These are phyloP conservation scores for Candida pseudoviswanathii DNA, from an alignment of 1,139 yeast species.

Conservation along the genomic window DNA sequence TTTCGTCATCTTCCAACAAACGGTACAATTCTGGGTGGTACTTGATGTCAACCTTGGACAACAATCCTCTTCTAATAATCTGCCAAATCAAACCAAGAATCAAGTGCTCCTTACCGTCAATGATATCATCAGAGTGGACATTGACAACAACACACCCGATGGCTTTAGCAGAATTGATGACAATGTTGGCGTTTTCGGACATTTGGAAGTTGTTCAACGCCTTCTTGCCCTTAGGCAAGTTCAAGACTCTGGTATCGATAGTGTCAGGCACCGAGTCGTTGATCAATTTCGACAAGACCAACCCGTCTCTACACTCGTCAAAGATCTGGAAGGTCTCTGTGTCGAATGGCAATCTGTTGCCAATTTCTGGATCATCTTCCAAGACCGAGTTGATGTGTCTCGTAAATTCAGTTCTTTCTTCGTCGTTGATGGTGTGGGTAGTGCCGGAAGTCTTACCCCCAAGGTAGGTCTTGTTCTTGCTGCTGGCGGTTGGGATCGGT, in stretches of 20 bases:
- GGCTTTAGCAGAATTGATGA: slow-evolving; percentile 96
- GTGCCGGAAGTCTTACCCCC: slow-evolving; percentile 84
- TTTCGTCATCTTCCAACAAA: slow-evolving; percentile 92
- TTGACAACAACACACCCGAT: slow-evolving; percentile 98
- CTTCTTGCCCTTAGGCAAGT: slow-evolving; percentile 75
- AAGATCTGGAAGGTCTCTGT: slow-evolving; percentile 93
- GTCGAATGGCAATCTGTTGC: slow-evolving; percentile 85
- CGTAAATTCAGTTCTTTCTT: slow-evolving; percentile 94
- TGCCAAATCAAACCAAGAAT: slow-evolving; percentile 98
- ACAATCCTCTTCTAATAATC: slow-evolving; percentile 91
- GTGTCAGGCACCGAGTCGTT: slow-evolving; percentile 98
- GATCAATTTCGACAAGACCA: slow-evolving; percentile 88
- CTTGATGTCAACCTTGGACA: slow-evolving; percentile 93
- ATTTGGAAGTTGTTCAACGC: slow-evolving; percentile 91
- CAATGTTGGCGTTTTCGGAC: slow-evolving; percentile 96
- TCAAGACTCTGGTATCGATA: slow-evolving; percentile 95
- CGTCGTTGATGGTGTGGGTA: slow-evolving; percentile 97
- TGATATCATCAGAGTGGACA: slow-evolving; percentile 95
- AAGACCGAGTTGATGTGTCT: slow-evolving; percentile 92
- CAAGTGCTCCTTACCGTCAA: slow-evolving; percentile 95
- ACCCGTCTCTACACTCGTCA: slow-evolving; percentile 96
- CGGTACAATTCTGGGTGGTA: slow-evolving; percentile 96
- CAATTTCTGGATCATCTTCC: slow-evolving; percentile 87
- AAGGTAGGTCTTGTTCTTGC: slow-evolving; percentile 72
- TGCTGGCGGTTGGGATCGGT: slow-evolving; percentile 51